These are phyloP conservation scores for Boletus rex-veris DNA, from an alignment of 768 basidiomycete species.

Conservation along the genomic window DNA sequence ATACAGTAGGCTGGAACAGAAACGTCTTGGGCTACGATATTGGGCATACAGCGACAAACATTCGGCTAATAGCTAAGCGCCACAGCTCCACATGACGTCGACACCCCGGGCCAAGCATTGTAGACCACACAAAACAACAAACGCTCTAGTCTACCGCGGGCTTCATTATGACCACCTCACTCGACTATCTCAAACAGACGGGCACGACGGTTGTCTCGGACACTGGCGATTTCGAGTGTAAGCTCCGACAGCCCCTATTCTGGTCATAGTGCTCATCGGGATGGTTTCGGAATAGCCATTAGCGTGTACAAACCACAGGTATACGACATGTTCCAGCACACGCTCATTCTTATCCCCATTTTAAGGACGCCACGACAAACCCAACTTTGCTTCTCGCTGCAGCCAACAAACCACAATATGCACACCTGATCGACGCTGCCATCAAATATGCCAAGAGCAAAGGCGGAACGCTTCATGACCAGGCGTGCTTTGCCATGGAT, in stretches of 20 bases:
- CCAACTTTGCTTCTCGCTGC: slow-evolving; percentile 90
- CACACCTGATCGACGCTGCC: slow-evolving; percentile 69
- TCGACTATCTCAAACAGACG: slow-evolving; percentile 78
- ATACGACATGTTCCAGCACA: neutral
- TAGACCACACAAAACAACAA: too few relatives aligned
- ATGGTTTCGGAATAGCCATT: slow-evolving; percentile 54
- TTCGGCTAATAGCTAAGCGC: too few relatives aligned
- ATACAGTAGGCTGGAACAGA: too few relatives aligned
- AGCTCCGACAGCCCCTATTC: slow-evolving; percentile 18
- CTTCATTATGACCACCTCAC: slow-evolving; percentile 64
- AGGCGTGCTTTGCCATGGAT: slow-evolving; percentile 78
- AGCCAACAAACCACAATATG: slow-evolving; percentile 82
- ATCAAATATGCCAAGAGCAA: slow-evolving; percentile 72
- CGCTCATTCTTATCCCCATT: neutral
- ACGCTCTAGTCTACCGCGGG: too few relatives aligned
- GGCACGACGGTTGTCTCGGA: slow-evolving; percentile 95
- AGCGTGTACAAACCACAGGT: slow-evolving; percentile 92
- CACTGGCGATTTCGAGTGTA: slow-evolving; percentile 89
- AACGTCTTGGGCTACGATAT: too few relatives aligned
- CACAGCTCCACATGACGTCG: too few relatives aligned
- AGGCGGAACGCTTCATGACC: slow-evolving; percentile 67
- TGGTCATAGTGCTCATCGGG: slow-evolving; percentile 10
- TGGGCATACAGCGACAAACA: too few relatives aligned
- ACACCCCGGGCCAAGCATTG: too few relatives aligned
- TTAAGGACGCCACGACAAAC: slow-evolving; percentile 93